A percentile compares a stretch with the other conserved stretches of the same genome.
Conservation (phyloP, 78 protist species). For the Dictyostelium discoideum region DNA sequence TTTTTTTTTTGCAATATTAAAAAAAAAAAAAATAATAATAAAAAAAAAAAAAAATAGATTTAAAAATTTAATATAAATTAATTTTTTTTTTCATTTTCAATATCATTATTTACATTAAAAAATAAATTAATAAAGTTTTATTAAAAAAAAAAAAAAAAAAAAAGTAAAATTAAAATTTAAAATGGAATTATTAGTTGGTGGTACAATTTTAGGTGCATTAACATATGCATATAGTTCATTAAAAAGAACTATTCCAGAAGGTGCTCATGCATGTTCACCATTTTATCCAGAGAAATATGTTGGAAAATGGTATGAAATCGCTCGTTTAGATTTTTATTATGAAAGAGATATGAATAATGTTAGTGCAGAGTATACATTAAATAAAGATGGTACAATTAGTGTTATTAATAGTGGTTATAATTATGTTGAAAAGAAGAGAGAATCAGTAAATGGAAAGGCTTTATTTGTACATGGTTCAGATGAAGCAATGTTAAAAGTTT, state of each 20-base stretch:
- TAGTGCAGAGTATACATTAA: background rate
- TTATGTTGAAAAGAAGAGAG: background rate
- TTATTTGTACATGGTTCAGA: background rate
- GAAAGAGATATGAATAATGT: background rate
- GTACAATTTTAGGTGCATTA: background rate
- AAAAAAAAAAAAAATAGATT: background rate
- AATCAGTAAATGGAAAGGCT: background rate
- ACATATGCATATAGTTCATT: background rate
- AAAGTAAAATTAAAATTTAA: background rate
- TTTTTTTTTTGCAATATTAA: background rate
- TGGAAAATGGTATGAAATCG: conserved; percentile 14
- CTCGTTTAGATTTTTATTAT: background rate
- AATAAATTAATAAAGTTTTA: background rate
- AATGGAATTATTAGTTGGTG: conserved; percentile 9
- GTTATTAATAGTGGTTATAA: background rate
- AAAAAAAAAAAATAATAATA: background rate
- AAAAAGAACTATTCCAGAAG: background rate
- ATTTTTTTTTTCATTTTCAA: background rate
- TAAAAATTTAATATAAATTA: background rate
- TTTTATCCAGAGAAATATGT: background rate
- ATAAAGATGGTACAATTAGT: background rate
- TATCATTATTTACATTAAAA: background rate
- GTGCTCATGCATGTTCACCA: background rate
- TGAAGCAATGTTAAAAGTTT: background rate
- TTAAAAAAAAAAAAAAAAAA: background rate